Percentiles rank a stretch among this genome's conserved stretches.
phyloP scores from a whole-genome alignment of 2,329 filamentous ascomycete genomes.

The Bipolaris oryzae region DNA sequence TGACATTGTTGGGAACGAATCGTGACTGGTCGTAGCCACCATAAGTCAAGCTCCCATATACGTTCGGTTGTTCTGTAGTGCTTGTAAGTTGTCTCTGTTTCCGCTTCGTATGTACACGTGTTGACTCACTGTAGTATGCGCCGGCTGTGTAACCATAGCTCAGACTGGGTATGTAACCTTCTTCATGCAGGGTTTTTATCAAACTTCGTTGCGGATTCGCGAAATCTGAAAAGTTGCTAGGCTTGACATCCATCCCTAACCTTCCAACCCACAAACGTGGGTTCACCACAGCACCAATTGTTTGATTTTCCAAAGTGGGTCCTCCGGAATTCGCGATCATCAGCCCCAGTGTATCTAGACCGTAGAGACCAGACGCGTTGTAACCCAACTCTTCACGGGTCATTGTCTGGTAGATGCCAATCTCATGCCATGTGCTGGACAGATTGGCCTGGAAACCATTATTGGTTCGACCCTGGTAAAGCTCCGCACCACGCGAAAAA shows the following conservation, averaged over 20 bases:
- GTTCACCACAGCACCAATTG: conserved; percentile 21
- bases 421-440: conserved; percentile 23
- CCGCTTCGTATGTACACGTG: too few species aligned
- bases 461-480: conserved; percentile 16
- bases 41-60: conserved; percentile 40
- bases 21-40: conserved; percentile 49
- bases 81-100: background rate
- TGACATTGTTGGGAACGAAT: conserved; percentile 23
- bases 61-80: too few species aligned
- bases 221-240: conserved; percentile 57
- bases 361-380: conserved; percentile 24
- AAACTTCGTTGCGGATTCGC: conserved; percentile 7
- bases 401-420: conserved; percentile 21
- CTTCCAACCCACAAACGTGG: conserved; percentile 23
- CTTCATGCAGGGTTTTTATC: background rate
- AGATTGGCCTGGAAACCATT: conserved; percentile 19
- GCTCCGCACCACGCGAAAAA: conserved; percentile 17
- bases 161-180: conserved; percentile 20
- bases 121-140: conserved; percentile 25
- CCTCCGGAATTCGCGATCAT: conserved; percentile 38
- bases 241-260: conserved; percentile 53
- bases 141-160: conserved; percentile 31
- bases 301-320: conserved; percentile 14
- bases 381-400: conserved; percentile 18
- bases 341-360: conserved; percentile 23